These are phyloP conservation scores for Suillus variegatus DNA, from an alignment of 768 basidiomycete genomes.

Conservation along the genomic window DNA sequence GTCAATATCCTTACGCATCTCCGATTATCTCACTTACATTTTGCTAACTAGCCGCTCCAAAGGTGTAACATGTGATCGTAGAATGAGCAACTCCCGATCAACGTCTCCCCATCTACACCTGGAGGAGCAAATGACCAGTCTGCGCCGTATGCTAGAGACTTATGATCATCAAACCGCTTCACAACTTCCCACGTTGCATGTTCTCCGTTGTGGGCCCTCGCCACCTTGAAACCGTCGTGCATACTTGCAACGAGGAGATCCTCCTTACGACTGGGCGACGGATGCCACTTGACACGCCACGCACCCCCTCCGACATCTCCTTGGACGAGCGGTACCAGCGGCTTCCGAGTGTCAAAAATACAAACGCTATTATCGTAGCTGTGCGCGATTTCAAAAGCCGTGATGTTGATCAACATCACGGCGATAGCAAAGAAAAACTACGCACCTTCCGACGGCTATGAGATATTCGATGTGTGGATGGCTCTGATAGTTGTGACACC, in stretches of 20 bases:
- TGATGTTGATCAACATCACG: too few species aligned
- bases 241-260: conserved; percentile 94
- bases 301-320: conserved; percentile 86
- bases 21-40: not conserved
- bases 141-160: conserved; percentile 86
- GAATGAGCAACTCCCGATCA: conserved; percentile 91
- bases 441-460: conserved; percentile 87
- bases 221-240: conserved; percentile 95
- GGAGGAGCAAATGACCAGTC: conserved; percentile 73
- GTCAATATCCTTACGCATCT: not conserved
- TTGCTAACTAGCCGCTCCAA: conserved; percentile 62
- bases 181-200: conserved; percentile 39
- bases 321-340: conserved; percentile 52
- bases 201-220: conserved; percentile 32
- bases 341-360: conserved; percentile 81
- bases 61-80: conserved; percentile 86
- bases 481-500: conserved; percentile 91
- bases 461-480: conserved; percentile 80
- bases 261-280: conserved; percentile 56
- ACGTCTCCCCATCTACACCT: conserved; percentile 36
- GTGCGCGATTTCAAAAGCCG: conserved; percentile 4
- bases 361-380: conserved; percentile 86
- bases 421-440: conserved; percentile 14
- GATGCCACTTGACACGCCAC: conserved; percentile 98
- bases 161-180: conserved; percentile 71